Evolutionary conservation across 2,329 filamentous ascomycete genomes (phyloP), one percentile per base, ranked within the genome.

Genomic region (Triangularia verruculosa): DNA sequence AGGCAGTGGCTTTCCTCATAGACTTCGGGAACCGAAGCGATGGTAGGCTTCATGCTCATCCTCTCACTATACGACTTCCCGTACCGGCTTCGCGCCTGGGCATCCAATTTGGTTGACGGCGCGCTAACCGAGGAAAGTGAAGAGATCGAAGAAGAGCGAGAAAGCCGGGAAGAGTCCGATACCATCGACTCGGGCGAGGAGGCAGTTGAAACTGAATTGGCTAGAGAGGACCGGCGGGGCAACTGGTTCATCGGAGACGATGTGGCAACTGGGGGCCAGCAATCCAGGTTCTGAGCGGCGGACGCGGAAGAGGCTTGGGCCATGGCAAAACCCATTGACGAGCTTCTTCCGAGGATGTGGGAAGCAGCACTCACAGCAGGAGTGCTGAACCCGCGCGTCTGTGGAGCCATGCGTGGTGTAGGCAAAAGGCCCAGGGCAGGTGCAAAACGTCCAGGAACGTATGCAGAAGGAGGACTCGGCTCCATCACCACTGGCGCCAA

Each of bases 121-220:
- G 85, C 85, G 81, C 81, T 84, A 74, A 77, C 82, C 77, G 83
- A 86, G 69, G 85, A 87, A 70, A 83, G 80, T 72, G 85, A 87
- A 63, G 85, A 88, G 76, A 87, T 85, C 17, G 86, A 88, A 72
- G 86, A 88, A 59, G 85, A 87, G 73, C 85, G 84, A 68, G 86
- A 88, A 67, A 85, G 81, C 66, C 82, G 82, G 64, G 83, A 88
- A 63, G 80, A 78, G 72, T 89, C 86, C 64, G 86, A 88, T 54
- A 89, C 76, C 86, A 89, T 88, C 61, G 86, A 89, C 72, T 89
- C 86, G 66, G 86, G 86, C 27, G 86, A 89, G 64, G 86, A 89
- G 32, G 83, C 82, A 28, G 83, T 84, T 25, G 86, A 89, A 69
- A 86, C 78, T 17, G 86, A 86, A 71, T 82, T 86, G 72, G 85